Evolutionary conservation across 192 early-diverging fungal species (phyloP).

Genomic region (Gryganskiella cystojenkinii): DNA sequence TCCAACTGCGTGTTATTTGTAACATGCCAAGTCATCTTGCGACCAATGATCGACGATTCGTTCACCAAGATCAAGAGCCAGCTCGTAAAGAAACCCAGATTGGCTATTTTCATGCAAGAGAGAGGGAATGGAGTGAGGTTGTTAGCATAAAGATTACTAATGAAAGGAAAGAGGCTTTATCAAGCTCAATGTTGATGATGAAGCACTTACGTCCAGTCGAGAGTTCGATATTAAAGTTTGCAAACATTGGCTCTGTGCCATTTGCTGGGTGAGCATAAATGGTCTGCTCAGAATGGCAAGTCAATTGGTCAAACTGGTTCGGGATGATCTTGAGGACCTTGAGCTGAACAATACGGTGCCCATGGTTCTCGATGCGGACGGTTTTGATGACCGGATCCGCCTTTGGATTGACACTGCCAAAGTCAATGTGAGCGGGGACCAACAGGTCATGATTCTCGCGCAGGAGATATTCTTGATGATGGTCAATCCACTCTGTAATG

Average conservation of each 20-base stretch:
- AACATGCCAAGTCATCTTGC: constrained; percentile 48
- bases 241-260: constrained; percentile 51
- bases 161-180: not conserved
- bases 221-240: constrained; percentile 36
- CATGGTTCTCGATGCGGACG: constrained; percentile 44
- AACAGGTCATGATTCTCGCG: constrained; percentile 32
- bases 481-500: constrained; percentile 46
- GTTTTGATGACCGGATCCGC: constrained; percentile 23
- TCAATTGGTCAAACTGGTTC: constrained; percentile 33
- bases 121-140: not conserved
- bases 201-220: constrained; percentile 28
- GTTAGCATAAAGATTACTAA: not conserved
- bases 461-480: constrained; percentile 38
- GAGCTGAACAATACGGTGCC: constrained; percentile 30
- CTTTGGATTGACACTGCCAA: constrained; percentile 45
- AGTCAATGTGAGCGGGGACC: constrained; percentile 39
- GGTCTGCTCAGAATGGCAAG: constrained; percentile 12
- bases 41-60: constrained; percentile 39
- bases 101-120: constrained; percentile 7
- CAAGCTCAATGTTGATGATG: not conserved
- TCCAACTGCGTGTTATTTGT: constrained; percentile 46
- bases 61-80: constrained; percentile 46
- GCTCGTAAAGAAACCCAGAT: constrained; percentile 46
- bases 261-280: constrained; percentile 42
- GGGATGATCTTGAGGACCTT: constrained; percentile 39